These are phyloP conservation scores for Schizosaccharomyces octosporus DNA, from an alignment of 805 yeast species.

Conservation along the genomic window DNA sequence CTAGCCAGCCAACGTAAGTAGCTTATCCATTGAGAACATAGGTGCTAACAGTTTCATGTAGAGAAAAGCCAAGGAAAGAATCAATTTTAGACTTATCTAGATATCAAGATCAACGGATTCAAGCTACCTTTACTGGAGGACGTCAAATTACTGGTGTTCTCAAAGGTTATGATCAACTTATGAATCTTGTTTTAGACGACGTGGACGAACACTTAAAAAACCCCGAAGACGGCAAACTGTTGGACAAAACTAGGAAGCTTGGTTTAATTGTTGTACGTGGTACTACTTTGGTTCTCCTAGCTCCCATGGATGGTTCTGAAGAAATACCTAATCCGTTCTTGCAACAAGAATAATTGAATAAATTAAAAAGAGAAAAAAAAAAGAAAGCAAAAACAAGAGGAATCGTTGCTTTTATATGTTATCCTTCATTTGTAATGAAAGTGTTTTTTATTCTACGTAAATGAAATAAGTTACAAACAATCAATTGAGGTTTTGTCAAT, in stretches of 20 bases:
- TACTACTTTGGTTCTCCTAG: slow-evolving; percentile 40
- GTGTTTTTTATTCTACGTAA: too few species aligned
- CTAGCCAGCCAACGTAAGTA: neutral
- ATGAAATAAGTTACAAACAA: too few species aligned
- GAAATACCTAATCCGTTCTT: slow-evolving; percentile 42
- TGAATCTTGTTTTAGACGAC: slow-evolving; percentile 52
- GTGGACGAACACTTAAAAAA: slow-evolving; percentile 39
- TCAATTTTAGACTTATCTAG: slow-evolving; percentile 63
- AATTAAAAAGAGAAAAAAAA: too few species aligned
- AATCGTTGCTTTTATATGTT: too few species aligned
- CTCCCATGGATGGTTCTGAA: slow-evolving; percentile 52
- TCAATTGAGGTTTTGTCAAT: too few species aligned
- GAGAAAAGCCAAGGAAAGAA: slow-evolving; percentile 67
- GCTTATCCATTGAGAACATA: neutral
- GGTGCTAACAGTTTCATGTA: slow-evolving; percentile 9
- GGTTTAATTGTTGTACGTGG: slow-evolving; percentile 75
- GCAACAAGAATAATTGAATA: slow-evolving; percentile 7
- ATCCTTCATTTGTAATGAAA: too few species aligned
- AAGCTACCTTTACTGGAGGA: slow-evolving; percentile 68
- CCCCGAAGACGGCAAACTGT: slow-evolving; percentile 29
- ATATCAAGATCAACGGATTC: slow-evolving; percentile 45
- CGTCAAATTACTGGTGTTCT: slow-evolving; percentile 48
- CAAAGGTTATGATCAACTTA: slow-evolving; percentile 83
- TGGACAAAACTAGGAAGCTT: slow-evolving; percentile 34
- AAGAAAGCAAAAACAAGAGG: too few species aligned